Percentiles rank a stretch among this genome's conserved stretches.
These are phyloP conservation scores for Glutinoglossum americanum DNA, from an alignment of 495 filamentous ascomycete species.

Conservation along the genomic window DNA sequence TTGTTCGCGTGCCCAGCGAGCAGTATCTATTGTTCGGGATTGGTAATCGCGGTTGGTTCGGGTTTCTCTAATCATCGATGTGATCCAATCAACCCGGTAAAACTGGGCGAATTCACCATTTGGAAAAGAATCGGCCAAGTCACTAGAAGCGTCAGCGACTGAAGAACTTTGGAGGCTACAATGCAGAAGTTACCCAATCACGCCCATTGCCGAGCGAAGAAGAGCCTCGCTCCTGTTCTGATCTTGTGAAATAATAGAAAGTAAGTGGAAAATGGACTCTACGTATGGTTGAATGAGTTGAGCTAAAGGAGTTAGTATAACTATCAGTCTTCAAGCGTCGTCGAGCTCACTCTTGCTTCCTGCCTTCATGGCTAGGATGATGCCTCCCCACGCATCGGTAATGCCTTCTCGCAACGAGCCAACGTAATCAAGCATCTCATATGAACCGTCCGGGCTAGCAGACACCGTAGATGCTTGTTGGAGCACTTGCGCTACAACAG, in stretches of 20 bases:
- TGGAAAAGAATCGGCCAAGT: conserved; percentile 84
- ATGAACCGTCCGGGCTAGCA: conserved; percentile 41
- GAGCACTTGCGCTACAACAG: conserved; percentile 78
- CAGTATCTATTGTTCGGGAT: conserved; percentile 70
- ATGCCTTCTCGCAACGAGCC: conserved; percentile 88
- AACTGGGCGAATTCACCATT: conserved; percentile 62
- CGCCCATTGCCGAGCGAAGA: conserved; percentile 83
- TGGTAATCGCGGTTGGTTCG: conserved; percentile 66
- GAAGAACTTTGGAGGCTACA: conserved; percentile 8
- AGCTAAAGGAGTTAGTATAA: conserved; percentile 25
- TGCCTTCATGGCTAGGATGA: conserved; percentile 76
- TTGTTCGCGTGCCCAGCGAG: conserved; percentile 91
- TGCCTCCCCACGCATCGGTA: conserved; percentile 97
- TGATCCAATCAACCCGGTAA: conserved; percentile 84
- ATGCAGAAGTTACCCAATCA: conserved; percentile 48
- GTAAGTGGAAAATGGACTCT: conserved; percentile 69
- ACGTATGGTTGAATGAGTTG: conserved; percentile 52
- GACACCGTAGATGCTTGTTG: conserved; percentile 77
- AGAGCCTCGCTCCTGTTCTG: conserved; percentile 74
- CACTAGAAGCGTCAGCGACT: conserved; percentile 33
- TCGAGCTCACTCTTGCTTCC: conserved; percentile 43
- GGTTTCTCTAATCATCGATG: conserved; percentile 65
- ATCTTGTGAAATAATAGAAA: conserved; percentile 63
- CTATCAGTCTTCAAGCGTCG: neutral
- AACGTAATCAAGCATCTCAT: conserved; percentile 91